Percentiles rank a stretch among this genome's conserved stretches.
phyloP scores from a whole-genome alignment of 2,329 filamentous ascomycete species.

The Lecanoromycetidae sp. region DNA sequence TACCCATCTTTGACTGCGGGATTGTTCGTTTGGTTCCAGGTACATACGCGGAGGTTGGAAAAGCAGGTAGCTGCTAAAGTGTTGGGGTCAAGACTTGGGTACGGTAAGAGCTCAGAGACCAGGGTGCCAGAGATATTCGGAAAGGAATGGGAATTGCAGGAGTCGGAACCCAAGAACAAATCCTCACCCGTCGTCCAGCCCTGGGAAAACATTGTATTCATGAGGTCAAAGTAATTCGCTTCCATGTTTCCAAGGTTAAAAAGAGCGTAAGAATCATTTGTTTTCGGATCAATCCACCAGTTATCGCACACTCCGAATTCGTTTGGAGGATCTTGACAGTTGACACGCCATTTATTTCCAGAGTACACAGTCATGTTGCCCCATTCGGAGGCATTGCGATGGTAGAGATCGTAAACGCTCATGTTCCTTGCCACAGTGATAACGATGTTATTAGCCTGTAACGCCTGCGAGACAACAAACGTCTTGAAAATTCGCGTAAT shows the following conservation, averaged over 20 bases:
- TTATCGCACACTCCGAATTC: conserved; percentile 1
- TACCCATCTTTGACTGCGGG: not conserved
- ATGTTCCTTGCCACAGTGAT: conserved; percentile 1
- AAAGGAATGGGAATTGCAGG: too few species aligned
- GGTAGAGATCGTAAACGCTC: not conserved
- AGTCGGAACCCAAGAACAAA: conserved; percentile 5
- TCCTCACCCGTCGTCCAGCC: conserved; percentile 1
- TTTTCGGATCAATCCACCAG: conserved; percentile 5
- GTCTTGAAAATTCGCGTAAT: conserved; percentile 1
- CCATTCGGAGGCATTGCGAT: too few species aligned
- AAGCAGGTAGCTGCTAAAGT: conserved; percentile 1
- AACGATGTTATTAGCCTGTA: conserved; percentile 3
- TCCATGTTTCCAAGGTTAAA: not conserved
- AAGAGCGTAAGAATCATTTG: not conserved
- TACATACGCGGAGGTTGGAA: conserved; percentile 1
- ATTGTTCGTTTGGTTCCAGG: not conserved
- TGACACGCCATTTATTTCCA: not conserved
- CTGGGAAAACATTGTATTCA: not conserved
- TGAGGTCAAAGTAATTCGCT: not conserved
- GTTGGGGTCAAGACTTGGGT: not conserved
- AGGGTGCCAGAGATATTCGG: too few species aligned
- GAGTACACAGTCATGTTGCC: too few species aligned
- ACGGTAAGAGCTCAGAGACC: not conserved
- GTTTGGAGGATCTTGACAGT: too few species aligned
- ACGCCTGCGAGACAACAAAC: conserved; percentile 1